Conservation (phyloP, 306 rosid genomes). For the Mimosa bimucronata region DNA sequence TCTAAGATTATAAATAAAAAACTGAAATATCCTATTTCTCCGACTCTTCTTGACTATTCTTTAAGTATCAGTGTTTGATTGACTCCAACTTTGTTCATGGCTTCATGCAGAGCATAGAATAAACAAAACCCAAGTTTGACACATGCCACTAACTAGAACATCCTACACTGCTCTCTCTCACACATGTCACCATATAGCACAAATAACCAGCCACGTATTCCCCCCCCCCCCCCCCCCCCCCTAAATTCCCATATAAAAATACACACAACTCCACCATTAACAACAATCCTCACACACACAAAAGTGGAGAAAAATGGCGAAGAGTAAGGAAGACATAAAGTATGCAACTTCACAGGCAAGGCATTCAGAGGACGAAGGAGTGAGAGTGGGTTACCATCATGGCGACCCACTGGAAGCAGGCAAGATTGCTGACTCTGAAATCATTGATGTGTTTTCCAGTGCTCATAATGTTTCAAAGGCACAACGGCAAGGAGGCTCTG, state of each 20-base stretch:
- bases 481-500: background rate
- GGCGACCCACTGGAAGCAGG: conserved; percentile 77
- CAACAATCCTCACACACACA: background rate
- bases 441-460: conserved; percentile 51
- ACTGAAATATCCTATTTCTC: background rate
- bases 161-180: background rate
- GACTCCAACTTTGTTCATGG: background rate
- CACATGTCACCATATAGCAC: conserved; percentile 36
- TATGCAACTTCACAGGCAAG: conserved; percentile 63
- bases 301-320: conserved; percentile 44
- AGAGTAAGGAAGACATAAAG: conserved; percentile 58
- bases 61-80: background rate
- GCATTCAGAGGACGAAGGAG: conserved; percentile 55
- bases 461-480: conserved; percentile 44
- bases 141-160: conserved; percentile 30
- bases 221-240: too few relatives aligned
- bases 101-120: background rate
- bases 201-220: conserved; percentile 37
- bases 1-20: too few relatives aligned
- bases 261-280: background rate
- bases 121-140: background rate
- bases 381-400: conserved; percentile 56
- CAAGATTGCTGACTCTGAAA: conserved; percentile 62
- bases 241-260: conserved; percentile 28
- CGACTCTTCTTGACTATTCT: background rate